phyloP scores from a whole-genome alignment of 225 moss, liverwort and hornwort genomes.

The Marchantia polymorpha region DNA sequence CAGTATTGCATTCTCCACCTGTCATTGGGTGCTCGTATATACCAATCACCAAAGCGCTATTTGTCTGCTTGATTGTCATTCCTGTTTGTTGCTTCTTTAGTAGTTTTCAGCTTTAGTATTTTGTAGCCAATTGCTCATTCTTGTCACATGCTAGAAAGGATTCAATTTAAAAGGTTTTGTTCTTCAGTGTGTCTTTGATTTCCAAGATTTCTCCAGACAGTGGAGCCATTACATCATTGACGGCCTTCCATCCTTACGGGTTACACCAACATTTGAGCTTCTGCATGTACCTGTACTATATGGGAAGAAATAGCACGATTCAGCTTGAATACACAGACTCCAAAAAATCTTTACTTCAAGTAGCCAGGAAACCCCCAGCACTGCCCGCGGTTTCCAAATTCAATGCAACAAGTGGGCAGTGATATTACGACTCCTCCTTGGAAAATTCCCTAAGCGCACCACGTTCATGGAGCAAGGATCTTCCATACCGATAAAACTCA shows the following conservation, averaged over 20 bases:
- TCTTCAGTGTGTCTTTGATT: too few relatives aligned
- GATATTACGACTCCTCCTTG: constrained; percentile 85
- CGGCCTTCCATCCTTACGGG: too few relatives aligned
- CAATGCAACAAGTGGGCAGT: constrained; percentile 99
- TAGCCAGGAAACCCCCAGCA: constrained; percentile 83
- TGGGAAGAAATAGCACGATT: constrained; percentile 91
- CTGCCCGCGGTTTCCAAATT: constrained; percentile 89
- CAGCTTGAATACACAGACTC: constrained; percentile 96
- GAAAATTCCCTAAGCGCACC: constrained; percentile 95
- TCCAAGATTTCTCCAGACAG: too few relatives aligned
- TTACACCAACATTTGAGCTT: too few relatives aligned
- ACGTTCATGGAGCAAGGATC: constrained; percentile 93
- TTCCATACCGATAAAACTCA: constrained; percentile 89
- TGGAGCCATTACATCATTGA: too few relatives aligned
- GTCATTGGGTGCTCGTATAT: constrained; percentile 56
- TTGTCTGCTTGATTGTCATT: constrained; percentile 44
- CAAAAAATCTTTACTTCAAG: constrained; percentile 92
- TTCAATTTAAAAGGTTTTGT: too few relatives aligned
- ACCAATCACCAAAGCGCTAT: constrained; percentile 58
- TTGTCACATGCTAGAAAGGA: too few relatives aligned
- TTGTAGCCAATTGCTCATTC: too few relatives aligned
- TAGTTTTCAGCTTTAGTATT: too few relatives aligned
- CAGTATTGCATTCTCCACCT: constrained; percentile 56
- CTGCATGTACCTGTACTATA: constrained; percentile 84
- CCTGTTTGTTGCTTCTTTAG: constrained; percentile 52